phyloP scores from a whole-genome alignment of 768 basidiomycete genomes.

The Suillus luteus region DNA sequence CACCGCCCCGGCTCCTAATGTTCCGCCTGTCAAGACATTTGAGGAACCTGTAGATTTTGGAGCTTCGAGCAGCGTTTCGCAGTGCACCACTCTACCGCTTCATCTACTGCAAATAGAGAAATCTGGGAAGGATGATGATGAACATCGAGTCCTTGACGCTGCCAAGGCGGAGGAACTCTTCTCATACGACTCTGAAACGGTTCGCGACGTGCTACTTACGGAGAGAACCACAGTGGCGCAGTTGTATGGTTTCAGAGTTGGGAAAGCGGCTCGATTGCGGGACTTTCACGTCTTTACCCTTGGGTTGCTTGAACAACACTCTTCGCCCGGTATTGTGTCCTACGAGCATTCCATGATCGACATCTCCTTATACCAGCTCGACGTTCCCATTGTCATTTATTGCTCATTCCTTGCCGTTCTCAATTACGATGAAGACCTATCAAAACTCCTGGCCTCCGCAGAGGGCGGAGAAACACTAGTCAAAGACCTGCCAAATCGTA shows the following conservation, averaged over 20 bases:
- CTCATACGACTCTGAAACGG: constrained; percentile 50
- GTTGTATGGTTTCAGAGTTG: constrained; percentile 72
- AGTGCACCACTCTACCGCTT: constrained; percentile 39
- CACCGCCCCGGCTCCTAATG: constrained; percentile 29
- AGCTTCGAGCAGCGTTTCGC: constrained; percentile 35
- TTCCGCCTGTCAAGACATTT: constrained; percentile 48
- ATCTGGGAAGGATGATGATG: constrained; percentile 41
- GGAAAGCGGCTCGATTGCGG: constrained; percentile 63
- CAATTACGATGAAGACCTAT: constrained; percentile 59
- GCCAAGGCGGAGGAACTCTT: constrained; percentile 55
- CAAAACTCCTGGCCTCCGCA: constrained; percentile 48
- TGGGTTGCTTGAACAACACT: constrained; percentile 43
- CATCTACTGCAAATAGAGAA: constrained; percentile 51
- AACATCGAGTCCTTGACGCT: constrained; percentile 48
- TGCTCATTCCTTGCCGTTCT: constrained; percentile 62
- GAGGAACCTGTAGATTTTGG: constrained; percentile 60
- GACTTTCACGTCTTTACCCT: constrained; percentile 62
- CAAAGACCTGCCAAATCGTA: constrained; percentile 49
- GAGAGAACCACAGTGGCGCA: constrained; percentile 75
- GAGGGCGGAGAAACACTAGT: constrained; percentile 52
- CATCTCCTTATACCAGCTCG: constrained; percentile 59
- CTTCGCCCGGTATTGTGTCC: constrained; percentile 51
- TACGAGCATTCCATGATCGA: constrained; percentile 57
- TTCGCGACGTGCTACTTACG: constrained; percentile 63
- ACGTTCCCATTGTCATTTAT: constrained; percentile 66